phyloP scores from a whole-genome alignment of 2,329 filamentous ascomycete genomes.

The Acephala macrosclerotiorum region DNA sequence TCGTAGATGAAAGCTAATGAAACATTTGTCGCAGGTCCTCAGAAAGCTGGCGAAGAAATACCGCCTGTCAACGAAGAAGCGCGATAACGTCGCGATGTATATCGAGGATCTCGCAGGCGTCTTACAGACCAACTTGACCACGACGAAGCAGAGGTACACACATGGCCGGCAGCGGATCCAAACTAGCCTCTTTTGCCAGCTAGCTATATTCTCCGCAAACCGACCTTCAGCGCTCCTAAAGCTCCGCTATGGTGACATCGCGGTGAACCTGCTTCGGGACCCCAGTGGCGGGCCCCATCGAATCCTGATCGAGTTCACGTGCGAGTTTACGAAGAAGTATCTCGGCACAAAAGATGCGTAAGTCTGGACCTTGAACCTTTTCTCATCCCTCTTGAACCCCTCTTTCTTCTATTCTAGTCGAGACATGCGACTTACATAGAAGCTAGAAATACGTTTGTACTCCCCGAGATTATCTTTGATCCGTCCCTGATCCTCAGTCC shows the following conservation, averaged over 20 bases:
- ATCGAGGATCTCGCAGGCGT: conserved; percentile 35
- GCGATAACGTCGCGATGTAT: conserved; percentile 37
- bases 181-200: conserved; percentile 25
- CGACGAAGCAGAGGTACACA: conserved; percentile 39
- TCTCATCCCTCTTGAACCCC: conserved; percentile 10
- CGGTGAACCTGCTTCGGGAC: conserved; percentile 27
- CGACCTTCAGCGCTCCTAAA: conserved; percentile 29
- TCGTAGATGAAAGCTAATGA: too few relatives aligned
- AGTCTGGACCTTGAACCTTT: conserved; percentile 13
- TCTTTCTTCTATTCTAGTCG: conserved; percentile 12
- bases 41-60: conserved; percentile 36
- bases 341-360: conserved; percentile 21
- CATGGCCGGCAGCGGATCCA: conserved; percentile 37
- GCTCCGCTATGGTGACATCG: conserved; percentile 29
- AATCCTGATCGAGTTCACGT: conserved; percentile 30
- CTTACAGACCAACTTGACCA: conserved; percentile 41
- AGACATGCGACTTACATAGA: conserved; percentile 21
- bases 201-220: too few relatives aligned
- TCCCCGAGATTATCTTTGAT: too few relatives aligned
- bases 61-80: conserved; percentile 34
- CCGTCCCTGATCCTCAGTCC: conserved; percentile 46
- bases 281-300: conserved; percentile 20
- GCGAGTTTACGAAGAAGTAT: too few relatives aligned
- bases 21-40: too few relatives aligned
- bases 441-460: conserved; percentile 37